Percentiles rank a stretch among this genome's conserved stretches.
Evolutionary conservation across 2,329 filamentous ascomycete genomes (phyloP).

Genomic region (Septoria linicola): DNA sequence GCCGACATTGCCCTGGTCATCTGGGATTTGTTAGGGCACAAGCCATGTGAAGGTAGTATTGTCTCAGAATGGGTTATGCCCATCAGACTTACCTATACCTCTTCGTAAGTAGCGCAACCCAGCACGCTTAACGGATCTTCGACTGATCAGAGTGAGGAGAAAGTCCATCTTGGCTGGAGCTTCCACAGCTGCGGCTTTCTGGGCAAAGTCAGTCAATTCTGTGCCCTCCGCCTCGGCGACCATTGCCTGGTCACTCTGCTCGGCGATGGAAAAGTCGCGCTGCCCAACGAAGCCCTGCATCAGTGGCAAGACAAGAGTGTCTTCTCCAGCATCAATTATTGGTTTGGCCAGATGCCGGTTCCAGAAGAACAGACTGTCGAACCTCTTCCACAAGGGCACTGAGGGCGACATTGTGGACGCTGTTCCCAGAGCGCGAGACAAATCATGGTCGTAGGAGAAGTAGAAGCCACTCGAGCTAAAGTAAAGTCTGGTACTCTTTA

Average conservation of each 20-base stretch:
- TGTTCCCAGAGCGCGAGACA: constrained; percentile 65
- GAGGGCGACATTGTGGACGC: constrained; percentile 45
- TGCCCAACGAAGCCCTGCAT: constrained; percentile 96
- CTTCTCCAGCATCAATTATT: constrained; percentile 71
- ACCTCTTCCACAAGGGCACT: constrained; percentile 67
- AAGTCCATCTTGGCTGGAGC: constrained; percentile 50
- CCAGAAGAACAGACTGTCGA: constrained; percentile 80
- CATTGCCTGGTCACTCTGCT: constrained; percentile 32
- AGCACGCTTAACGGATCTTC: constrained; percentile 79
- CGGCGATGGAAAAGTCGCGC: constrained; percentile 62
- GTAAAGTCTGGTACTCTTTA: constrained; percentile 79
- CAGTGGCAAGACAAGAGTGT: constrained; percentile 71
- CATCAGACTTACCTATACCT: too few species aligned
- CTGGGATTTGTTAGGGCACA: too few species aligned
- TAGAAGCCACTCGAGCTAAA: constrained; percentile 84
- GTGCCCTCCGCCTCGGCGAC: constrained; percentile 27
- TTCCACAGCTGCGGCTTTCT: constrained; percentile 3
- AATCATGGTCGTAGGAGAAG: constrained; percentile 91
- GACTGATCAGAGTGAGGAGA: constrained; percentile 86
- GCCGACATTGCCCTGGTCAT: constrained; percentile 83
- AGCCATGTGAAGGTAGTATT: too few species aligned
- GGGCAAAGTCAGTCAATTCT: constrained; percentile 14
- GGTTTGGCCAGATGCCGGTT: constrained; percentile 73
- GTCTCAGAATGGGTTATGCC: too few species aligned
- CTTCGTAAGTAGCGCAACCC: constrained; percentile 87